These are phyloP conservation scores for Magnusiomyces ingens DNA, from an alignment of 1,139 yeast species.

Conservation along the genomic window DNA sequence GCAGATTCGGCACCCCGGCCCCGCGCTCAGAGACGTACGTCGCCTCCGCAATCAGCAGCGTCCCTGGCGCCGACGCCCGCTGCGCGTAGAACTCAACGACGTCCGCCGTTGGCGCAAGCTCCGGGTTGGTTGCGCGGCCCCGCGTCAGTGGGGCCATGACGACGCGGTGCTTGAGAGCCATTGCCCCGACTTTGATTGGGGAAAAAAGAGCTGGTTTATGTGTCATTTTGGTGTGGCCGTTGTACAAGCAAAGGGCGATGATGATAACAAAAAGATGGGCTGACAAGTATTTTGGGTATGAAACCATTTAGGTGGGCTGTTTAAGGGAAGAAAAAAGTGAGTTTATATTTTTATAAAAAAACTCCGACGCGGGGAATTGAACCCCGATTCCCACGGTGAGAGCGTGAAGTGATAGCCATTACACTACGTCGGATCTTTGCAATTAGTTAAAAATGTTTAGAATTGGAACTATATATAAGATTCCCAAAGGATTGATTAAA, in stretches of 20 bases:
- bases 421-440: slow-evolving; percentile 14
- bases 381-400: slow-evolving; percentile 17
- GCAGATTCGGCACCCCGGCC: slow-evolving; percentile 28
- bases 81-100: slow-evolving; percentile 45
- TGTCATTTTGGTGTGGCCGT: too few species aligned
- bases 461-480: too few species aligned
- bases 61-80: slow-evolving; percentile 48
- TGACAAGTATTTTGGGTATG: too few species aligned
- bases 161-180: slow-evolving; percentile 34
- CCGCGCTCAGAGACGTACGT: slow-evolving; percentile 36
- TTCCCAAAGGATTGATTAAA: too few species aligned
- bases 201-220: slow-evolving; percentile 19
- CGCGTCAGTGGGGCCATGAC: slow-evolving; percentile 51
- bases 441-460: too few species aligned
- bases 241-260: too few species aligned
- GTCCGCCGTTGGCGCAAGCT: slow-evolving; percentile 39
- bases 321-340: too few species aligned
- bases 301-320: too few species aligned
- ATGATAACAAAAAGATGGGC: too few species aligned
- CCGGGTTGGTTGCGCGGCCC: slow-evolving; percentile 16
- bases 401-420: slow-evolving; percentile 17
- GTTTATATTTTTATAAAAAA: too few species aligned
- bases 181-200: slow-evolving; percentile 28
- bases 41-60: slow-evolving; percentile 42
- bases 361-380: slow-evolving; percentile 16